Evolutionary conservation across 441 rosid genomes (phyloP).

Genomic region (Gossypium schwendimanii): DNA sequence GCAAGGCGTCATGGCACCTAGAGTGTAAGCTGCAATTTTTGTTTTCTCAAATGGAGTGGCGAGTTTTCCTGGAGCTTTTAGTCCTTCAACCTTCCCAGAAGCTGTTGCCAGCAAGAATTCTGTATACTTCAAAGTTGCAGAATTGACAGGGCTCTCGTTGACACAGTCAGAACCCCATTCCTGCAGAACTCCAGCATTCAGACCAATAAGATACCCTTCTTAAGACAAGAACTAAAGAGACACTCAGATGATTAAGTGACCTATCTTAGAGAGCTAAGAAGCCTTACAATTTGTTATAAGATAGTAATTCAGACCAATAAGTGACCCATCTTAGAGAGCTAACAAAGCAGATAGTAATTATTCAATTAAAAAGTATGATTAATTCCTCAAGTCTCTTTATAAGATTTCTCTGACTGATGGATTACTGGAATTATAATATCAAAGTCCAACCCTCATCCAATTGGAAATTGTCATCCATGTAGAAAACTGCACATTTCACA

Average conservation of each 20-base stretch:
- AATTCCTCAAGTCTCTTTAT: not conserved
- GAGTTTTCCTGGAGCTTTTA: slow-evolving; percentile 81
- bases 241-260: not conserved
- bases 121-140: slow-evolving; percentile 72
- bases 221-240: not conserved
- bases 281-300: not conserved
- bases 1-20: slow-evolving; percentile 92
- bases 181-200: slow-evolving; percentile 36
- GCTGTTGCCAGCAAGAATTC: slow-evolving; percentile 89
- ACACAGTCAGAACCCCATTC: slow-evolving; percentile 68
- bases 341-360: not conserved
- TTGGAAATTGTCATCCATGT: not conserved
- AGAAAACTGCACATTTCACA: not conserved
- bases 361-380: not conserved
- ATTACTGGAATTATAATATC: not conserved
- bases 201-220: not conserved
- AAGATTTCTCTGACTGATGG: not conserved
- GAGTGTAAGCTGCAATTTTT: slow-evolving; percentile 82
- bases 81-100: slow-evolving; percentile 87
- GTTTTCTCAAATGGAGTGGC: slow-evolving; percentile 92
- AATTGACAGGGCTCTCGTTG: slow-evolving; percentile 39
- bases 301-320: not conserved
- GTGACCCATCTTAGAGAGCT: not conserved
- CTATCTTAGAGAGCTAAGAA: slow-evolving; percentile 1
- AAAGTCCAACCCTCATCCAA: not conserved